Percentiles rank a stretch among this genome's conserved stretches.
These are phyloP conservation scores for Grigorovia yakushimaensis DNA, from an alignment of 805 yeast species.

Conservation along the genomic window DNA sequence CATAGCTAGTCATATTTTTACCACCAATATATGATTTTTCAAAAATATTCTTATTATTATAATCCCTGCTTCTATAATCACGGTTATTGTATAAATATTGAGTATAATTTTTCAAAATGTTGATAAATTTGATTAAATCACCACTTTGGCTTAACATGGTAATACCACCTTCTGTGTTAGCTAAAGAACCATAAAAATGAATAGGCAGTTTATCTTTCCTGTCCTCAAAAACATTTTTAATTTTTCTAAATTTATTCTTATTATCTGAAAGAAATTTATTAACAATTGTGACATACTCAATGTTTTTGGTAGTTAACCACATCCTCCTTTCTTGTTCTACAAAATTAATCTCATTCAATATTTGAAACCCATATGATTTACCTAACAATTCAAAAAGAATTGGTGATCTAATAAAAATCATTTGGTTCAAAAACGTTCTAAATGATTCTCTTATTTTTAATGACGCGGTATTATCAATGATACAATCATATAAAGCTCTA, in stretches of 20 bases:
- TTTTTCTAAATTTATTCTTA: conserved; percentile 3
- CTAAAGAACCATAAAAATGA: conserved; percentile 73
- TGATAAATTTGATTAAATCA: conserved; percentile 34
- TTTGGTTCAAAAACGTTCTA: conserved; percentile 30
- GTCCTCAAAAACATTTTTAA: not conserved
- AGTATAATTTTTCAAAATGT: conserved; percentile 28
- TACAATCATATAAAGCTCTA: conserved; percentile 43
- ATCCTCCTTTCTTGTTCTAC: conserved; percentile 54
- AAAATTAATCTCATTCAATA: conserved; percentile 48
- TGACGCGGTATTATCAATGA: conserved; percentile 32
- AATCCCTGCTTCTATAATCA: too few species aligned
- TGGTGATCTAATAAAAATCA: conserved; percentile 43
- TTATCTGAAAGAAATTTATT: conserved; percentile 32
- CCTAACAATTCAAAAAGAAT: conserved; percentile 56
- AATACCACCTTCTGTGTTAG: conserved; percentile 74
- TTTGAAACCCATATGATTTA: conserved; percentile 59
- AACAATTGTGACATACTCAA: conserved; percentile 38
- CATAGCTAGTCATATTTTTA: not conserved
- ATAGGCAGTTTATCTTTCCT: conserved; percentile 33
- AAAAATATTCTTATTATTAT: too few species aligned
- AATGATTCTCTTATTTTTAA: conserved; percentile 16
- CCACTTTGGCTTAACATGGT: conserved; percentile 45
- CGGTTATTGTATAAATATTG: not conserved
- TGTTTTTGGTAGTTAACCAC: conserved; percentile 48
- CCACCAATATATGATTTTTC: too few species aligned